Percentiles rank a stretch among this genome's conserved stretches.
Conservation (phyloP, 2,329 filamentous ascomycete species). For the Raffaelea deltoideospora region DNA sequence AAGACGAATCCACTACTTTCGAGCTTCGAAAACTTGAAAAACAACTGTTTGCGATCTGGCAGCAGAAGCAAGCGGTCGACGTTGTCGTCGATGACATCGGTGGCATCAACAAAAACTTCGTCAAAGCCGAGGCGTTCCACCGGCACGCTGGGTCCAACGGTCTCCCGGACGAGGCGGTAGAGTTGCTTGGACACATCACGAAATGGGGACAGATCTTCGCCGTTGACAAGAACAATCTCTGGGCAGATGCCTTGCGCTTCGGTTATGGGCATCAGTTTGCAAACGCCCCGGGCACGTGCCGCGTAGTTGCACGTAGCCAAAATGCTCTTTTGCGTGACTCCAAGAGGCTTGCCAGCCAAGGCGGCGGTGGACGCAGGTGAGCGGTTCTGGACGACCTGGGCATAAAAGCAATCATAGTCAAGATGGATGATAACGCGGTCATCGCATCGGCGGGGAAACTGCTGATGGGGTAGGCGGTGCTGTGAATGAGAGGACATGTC, state of each 20-base stretch:
- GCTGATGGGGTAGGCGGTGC: too few relatives aligned
- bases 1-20: conserved; percentile 80
- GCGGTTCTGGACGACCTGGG: conserved; percentile 73
- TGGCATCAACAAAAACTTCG: conserved; percentile 76
- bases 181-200: conserved; percentile 73
- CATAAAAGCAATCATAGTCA: conserved; percentile 89
- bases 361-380: conserved; percentile 36
- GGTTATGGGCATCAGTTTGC: conserved; percentile 72
- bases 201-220: conserved; percentile 75
- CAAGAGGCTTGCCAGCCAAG: conserved; percentile 59
- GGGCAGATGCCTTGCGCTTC: conserved; percentile 72
- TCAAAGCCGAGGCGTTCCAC: conserved; percentile 81
- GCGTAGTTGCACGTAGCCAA: conserved; percentile 90
- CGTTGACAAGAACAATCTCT: conserved; percentile 70
- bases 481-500: too few relatives aligned
- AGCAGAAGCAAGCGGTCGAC: conserved; percentile 51
- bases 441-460: too few relatives aligned
- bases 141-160: conserved; percentile 57
- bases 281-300: conserved; percentile 55
- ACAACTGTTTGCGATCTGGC: conserved; percentile 35
- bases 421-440: conserved; percentile 67
- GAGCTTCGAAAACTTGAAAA: conserved; percentile 59
- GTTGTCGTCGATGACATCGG: conserved; percentile 77
- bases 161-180: conserved; percentile 55
- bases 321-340: conserved; percentile 86